Evolutionary conservation across 2,329 filamentous ascomycete species (phyloP), one percentile per base, ranked within the genome.

Genomic region (Cytospora chrysosperma): DNA sequence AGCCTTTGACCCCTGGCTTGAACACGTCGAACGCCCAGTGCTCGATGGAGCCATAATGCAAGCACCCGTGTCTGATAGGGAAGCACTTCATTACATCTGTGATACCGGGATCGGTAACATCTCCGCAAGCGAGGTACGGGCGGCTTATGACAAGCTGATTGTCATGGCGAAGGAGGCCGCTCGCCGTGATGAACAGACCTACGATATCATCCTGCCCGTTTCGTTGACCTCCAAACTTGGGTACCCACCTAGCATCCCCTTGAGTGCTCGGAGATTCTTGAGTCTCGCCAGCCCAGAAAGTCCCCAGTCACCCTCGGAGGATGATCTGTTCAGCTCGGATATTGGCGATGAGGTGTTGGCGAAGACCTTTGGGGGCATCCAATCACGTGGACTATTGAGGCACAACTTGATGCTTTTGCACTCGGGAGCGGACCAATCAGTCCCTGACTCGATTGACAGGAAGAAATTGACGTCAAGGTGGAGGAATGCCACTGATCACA

Each of bases 251-350:
- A 72, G 73, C 61, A 70, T 69, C 21, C 72, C 72, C 30, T 69
- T 74, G 50, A 74, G 67, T 59, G 70, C 67, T 51, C 68, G 69
- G 30, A 63, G 70, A 57, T 74, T 69, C 65, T 67, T 72, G 51
- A 86, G 84, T 64, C 77, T 90, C 10, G 77, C 81, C 1, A 76
- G 75, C 54, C 72, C 72, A 0, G 69, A 70, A 49, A 84, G 81
- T 27, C 84, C 85, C 0, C 74, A 77, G 30, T 71, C 76, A 21
- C 81, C 79, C 1, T 81, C 80, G 2, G 82, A 85, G 55, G 87
- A 90, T 71, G 88, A 90, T 70, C 82, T 86, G 64, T 90, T 89
- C 74, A 87, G 84, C 63, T 84, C 81, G 13, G 88, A 90, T 72
- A 72, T 89, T 28, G 69, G 70, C 1, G 82, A 85, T 32, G 74